phyloP scores from a whole-genome alignment of 1,284 basidiomycete genomes.

The Phylloporus sp. region DNA sequence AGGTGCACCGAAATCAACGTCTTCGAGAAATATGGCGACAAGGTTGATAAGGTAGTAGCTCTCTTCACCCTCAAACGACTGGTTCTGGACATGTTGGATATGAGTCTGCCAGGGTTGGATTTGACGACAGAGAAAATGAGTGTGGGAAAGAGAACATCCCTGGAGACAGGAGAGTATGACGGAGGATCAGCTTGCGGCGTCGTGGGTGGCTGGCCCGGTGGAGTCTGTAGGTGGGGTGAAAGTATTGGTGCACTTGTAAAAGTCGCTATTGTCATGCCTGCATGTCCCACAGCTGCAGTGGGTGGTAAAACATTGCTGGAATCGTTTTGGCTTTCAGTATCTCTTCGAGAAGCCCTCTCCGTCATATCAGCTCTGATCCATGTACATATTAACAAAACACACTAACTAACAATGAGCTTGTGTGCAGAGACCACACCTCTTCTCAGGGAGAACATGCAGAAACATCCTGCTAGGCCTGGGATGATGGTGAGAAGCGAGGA shows the following conservation, averaged over 20 bases:
- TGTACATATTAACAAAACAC: not conserved
- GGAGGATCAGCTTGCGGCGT: too few species aligned
- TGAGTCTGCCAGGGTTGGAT: conserved; percentile 76
- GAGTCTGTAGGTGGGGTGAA: not conserved
- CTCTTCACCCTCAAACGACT: too few species aligned
- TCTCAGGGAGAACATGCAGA: too few species aligned
- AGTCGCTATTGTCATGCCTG: conserved; percentile 6
- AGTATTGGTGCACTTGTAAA: not conserved
- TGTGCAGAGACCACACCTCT: conserved; percentile 88
- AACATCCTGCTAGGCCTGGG: conserved; percentile 47
- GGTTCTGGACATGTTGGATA: too few species aligned
- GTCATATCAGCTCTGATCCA: conserved; percentile 1
- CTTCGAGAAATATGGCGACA: conserved; percentile 91
- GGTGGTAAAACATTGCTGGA: conserved; percentile 33
- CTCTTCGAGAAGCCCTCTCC: too few species aligned
- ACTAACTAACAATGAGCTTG: conserved; percentile 76
- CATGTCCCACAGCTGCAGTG: too few species aligned
- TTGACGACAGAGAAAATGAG: too few species aligned
- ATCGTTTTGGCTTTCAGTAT: conserved; percentile 64
- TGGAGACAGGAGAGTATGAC: too few species aligned
- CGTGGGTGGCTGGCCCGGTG: too few species aligned
- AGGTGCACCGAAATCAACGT: conserved; percentile 85
- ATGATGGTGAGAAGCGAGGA: conserved; percentile 5
- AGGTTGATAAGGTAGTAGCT: too few species aligned
- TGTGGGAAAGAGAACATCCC: too few species aligned